A percentile compares a stretch with the other conserved stretches of the same genome.
Conservation (phyloP, 1,284 basidiomycete species). For the Tausonia pullulans region DNA sequence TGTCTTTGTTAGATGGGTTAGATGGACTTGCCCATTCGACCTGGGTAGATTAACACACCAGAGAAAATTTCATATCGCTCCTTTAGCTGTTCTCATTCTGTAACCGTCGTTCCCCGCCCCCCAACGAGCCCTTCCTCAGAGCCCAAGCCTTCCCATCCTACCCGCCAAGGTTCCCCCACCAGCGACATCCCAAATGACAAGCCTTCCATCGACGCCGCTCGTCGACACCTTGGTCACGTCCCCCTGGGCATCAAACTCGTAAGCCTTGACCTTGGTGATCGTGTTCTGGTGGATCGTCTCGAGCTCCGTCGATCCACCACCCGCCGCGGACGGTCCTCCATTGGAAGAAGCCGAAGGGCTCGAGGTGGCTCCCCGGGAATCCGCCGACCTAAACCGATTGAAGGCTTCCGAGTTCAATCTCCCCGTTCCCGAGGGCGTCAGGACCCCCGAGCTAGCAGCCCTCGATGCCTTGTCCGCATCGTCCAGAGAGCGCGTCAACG, state of each 20-base stretch:
- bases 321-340: conserved; percentile 26
- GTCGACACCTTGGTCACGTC: conserved; percentile 71
- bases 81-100: too few relatives aligned
- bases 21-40: too few relatives aligned
- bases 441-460: conserved; percentile 22
- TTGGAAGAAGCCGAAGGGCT: conserved; percentile 33
- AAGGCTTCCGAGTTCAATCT: conserved; percentile 90
- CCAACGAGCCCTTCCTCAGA: background rate
- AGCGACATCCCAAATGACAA: conserved; percentile 76
- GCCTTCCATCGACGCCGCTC: conserved; percentile 84
- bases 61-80: too few relatives aligned
- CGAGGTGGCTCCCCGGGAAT: conserved; percentile 59
- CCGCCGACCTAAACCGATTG: conserved; percentile 87
- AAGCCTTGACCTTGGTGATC: conserved; percentile 79
- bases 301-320: conserved; percentile 53
- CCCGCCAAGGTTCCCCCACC: conserved; percentile 4
- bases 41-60: too few relatives aligned
- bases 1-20: too few relatives aligned
- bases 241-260: conserved; percentile 49
- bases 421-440: conserved; percentile 42
- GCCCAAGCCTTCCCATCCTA: conserved; percentile 5
- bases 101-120: too few relatives aligned
- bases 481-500: conserved; percentile 66
- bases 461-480: conserved; percentile 42
- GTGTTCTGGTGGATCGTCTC: conserved; percentile 94